These are phyloP conservation scores for Pluteus cervinus DNA, from an alignment of 768 basidiomycete species.

Conservation along the genomic window DNA sequence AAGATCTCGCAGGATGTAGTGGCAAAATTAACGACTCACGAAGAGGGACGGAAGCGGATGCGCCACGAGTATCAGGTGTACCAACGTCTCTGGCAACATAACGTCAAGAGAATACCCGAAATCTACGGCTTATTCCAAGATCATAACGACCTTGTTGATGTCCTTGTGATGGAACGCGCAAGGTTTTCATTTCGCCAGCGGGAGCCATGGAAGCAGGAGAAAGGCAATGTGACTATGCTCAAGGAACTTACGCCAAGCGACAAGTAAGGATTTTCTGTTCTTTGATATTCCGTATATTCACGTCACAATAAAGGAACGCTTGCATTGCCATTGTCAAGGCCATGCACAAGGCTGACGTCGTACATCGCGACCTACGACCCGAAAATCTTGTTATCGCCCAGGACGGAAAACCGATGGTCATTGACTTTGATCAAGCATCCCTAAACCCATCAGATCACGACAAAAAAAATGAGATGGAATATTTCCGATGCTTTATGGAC, in stretches of 20 bases:
- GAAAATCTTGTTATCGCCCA: neutral
- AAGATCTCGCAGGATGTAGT: neutral
- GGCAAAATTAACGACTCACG: neutral
- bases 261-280: too few relatives aligned
- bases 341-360: conserved; percentile 1
- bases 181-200: neutral
- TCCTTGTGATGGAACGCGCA: conserved; percentile 1
- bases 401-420: neutral
- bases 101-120: neutral
- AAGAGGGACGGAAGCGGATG: neutral
- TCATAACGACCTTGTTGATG: neutral
- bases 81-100: neutral
- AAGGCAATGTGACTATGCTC: too few relatives aligned
- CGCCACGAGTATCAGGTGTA: conserved; percentile 2
- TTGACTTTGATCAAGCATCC: conserved; percentile 3
- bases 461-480: too few relatives aligned
- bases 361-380: conserved; percentile 1
- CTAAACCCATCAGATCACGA: too few relatives aligned
- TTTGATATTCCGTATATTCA: too few relatives aligned
- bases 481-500: too few relatives aligned
- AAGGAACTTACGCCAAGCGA: too few relatives aligned
- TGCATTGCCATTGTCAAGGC: neutral
- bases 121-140: conserved; percentile 1
- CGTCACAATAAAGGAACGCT: neutral
- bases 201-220: neutral